Evolutionary conservation across 352 stramenopile species (phyloP), one percentile per base, ranked within the genome.

Genomic region (Blastocystis hominis): DNA sequence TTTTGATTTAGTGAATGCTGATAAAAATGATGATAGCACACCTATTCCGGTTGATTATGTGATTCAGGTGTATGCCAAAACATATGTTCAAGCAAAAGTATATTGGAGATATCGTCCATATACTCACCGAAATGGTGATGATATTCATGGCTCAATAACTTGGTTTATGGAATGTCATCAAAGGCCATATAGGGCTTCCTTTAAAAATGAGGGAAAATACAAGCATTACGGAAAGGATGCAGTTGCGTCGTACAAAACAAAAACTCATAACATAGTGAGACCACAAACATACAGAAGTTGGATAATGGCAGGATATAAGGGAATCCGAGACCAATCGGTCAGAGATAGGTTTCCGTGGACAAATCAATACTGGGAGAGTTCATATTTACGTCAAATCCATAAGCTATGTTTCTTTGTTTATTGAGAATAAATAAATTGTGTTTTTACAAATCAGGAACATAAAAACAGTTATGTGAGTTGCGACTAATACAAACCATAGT

Each of bases 131-230:
- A 84, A 84, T 24, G 72, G 72, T 3, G 72, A 84, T 17, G 72
- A 84, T 64, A 64, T 84, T 9, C 72, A 84, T 44, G 50, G 72
- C 9, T 84, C 72, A 24, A 53, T 84, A n/a, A 50, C 72, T n/a
- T 84, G 53, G 38, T 50, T 66, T 13, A 68, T 84, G 47, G 72
- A 84, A 34, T 84, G 72, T 44, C 47, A 53, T 9, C 72, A 53
- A 34, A 34, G 55, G 38, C 15, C 72, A 5, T 46, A 40, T 24
- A 10, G 55, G 20, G 34, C 55, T 10, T 4, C 50, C 17, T 42
- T 84, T 0, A n/a, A 55, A 2, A 46, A 44, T 42, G 7, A 3
- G 10, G 30, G 10, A 44, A 10, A 20, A 9, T 84, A 69, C 55
- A 64, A 84, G 47, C 66, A 84, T 53, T 84, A 66, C 46, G 72